phyloP scores from a whole-genome alignment of 1,284 basidiomycete species.

The Ustilago tritici region DNA sequence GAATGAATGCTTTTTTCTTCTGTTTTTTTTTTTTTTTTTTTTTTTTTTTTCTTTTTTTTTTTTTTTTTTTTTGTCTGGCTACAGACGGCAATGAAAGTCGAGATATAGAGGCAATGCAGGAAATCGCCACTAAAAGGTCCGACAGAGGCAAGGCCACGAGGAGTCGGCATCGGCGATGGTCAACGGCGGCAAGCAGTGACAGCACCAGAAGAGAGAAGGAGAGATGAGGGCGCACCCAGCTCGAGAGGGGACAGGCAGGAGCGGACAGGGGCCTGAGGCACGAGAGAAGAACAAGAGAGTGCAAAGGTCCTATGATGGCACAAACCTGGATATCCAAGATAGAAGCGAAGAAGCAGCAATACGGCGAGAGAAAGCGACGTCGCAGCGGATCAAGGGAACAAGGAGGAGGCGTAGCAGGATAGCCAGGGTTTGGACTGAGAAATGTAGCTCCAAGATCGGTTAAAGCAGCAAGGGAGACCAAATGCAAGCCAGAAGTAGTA shows the following conservation, averaged over 20 bases:
- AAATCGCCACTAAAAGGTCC: conserved; percentile 4
- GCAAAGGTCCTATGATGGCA: not conserved
- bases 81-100: not conserved
- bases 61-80: not conserved
- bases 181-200: conserved; percentile 3
- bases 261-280: conserved; percentile 15
- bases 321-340: conserved; percentile 2
- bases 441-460: conserved; percentile 40
- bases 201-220: conserved; percentile 1
- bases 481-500: not conserved
- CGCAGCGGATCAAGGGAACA: not conserved
- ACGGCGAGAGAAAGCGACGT: not conserved
- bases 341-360: not conserved
- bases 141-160: conserved; percentile 1
- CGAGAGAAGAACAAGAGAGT: not conserved
- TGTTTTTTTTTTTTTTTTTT: too few relatives aligned
- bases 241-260: not conserved
- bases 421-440: conserved; percentile 28
- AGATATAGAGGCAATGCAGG: conserved; percentile 11
- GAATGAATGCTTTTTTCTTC: not conserved
- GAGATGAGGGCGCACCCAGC: conserved; percentile 12
- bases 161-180: not conserved
- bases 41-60: too few relatives aligned
- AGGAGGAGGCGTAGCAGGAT: not conserved
- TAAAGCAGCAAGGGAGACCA: conserved; percentile 1